Base-by-base conservation (phyloP, 257 asterid species). In the Primulina huaijiensis region DNA sequence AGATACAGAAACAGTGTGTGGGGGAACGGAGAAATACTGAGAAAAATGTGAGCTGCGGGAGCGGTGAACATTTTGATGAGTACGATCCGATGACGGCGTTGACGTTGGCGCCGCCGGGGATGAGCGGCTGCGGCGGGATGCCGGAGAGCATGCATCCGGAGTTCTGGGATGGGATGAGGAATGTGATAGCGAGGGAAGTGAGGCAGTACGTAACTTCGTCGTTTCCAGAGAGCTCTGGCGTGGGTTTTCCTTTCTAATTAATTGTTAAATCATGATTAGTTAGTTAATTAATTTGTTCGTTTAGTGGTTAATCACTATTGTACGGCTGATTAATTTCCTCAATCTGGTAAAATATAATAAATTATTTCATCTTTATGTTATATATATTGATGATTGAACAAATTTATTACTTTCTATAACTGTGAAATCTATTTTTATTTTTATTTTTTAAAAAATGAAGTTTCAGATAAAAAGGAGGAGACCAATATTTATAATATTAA, bases 81-180 rank as follows among this genome's bases (percentile, higher is more conserved):
- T 64, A 31, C 8, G 96, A 89, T 66, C 90, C 97, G 10, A 88
- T 86, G 92, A 90, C 97, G 68, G 73, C 78, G n/a, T 62, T 90
- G 75, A 80, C 90, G 6, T 29, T 90, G 52, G 92, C 96, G 65
- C 97, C 94, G 34, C 97, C 94, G 55, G 95, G 97, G 16, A 71
- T 78, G 77, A 72, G 75, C 50, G 50, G 43, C 10, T 67, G 68
- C 4, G 60, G 27, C 2, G 72, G 33, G 69, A 62, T 23, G 76
- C 33, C 63, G 73, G 91, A 80, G 76, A 65, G 63, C 59, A 37
- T 74, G 34, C 85, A 88, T 77, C 77, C 69, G 52, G 92, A 83
- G 57, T 90, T 88, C 57, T 90, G 97, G 97, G 89, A 82, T 74
- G 87, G 52, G 64, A 88, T 86, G 97, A 86, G 90, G 81, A 73